Evolutionary conservation across 805 yeast species (phyloP).

Genomic region (Nakazawaea ishiwadae): DNA sequence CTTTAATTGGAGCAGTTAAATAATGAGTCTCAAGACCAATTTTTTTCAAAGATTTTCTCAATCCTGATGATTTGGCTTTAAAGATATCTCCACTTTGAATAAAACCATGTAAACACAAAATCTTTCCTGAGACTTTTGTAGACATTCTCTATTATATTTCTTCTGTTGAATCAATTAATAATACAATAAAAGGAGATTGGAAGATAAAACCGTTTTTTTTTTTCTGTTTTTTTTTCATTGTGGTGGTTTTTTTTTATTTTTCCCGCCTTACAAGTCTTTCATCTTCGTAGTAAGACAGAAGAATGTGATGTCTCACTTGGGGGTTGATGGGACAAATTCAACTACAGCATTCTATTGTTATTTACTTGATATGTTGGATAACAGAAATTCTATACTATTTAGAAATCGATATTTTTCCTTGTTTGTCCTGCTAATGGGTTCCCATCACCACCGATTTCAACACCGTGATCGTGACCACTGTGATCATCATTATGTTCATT

Average conservation of each 20-base stretch:
- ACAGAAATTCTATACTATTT: too few species aligned
- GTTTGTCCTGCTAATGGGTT: constrained; percentile 9
- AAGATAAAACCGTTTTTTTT: too few species aligned
- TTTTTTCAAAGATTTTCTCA: constrained; percentile 66
- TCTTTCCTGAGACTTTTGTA: constrained; percentile 32
- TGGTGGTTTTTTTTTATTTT: too few species aligned
- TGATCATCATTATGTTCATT: constrained; percentile 8
- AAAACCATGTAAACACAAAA: constrained; percentile 89
- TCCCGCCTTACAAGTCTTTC: too few species aligned
- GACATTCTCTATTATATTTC: neutral
- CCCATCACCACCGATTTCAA: constrained; percentile 8
- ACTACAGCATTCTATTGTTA: too few species aligned
- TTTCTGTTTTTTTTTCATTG: too few species aligned
- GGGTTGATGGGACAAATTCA: neutral
- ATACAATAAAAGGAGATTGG: neutral
- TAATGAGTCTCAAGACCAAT: constrained; percentile 68
- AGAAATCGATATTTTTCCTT: constrained; percentile 11
- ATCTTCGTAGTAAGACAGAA: too few species aligned
- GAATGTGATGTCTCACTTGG: too few species aligned
- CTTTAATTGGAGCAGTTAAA: constrained; percentile 69
- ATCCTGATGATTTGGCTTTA: constrained; percentile 84
- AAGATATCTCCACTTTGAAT: constrained; percentile 81
- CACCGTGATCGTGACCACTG: neutral
- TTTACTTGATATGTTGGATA: too few species aligned
- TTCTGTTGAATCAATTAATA: neutral